A percentile compares a stretch with the other conserved stretches of the same genome.
Evolutionary conservation across 179 eudicot species (phyloP).

Genomic region (Beta corolliflora): DNA sequence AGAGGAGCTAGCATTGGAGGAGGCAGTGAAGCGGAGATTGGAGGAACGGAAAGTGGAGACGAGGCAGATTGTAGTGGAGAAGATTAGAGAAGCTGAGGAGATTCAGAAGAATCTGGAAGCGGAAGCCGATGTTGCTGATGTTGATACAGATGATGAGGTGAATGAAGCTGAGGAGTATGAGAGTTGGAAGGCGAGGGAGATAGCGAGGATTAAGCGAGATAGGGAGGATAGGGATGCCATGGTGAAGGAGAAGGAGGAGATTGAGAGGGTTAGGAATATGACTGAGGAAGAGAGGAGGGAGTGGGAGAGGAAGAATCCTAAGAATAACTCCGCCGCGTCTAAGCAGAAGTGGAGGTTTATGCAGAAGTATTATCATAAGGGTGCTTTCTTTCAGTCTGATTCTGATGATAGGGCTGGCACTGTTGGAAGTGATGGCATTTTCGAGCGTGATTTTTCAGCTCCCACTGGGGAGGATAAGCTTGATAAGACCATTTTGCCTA

Average conservation of each 20-base stretch:
- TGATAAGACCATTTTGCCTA: slow-evolving; percentile 88
- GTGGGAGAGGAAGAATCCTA: slow-evolving; percentile 83
- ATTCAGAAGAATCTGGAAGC: slow-evolving; percentile 63
- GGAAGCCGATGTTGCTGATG: slow-evolving; percentile 67
- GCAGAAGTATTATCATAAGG: slow-evolving; percentile 98
- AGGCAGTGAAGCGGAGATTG: slow-evolving; percentile 53
- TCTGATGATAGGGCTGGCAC: slow-evolving; percentile 75
- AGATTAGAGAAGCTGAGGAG: slow-evolving; percentile 64
- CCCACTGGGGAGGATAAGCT: slow-evolving; percentile 96
- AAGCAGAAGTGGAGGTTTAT: slow-evolving; percentile 95
- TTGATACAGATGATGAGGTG: slow-evolving; percentile 86
- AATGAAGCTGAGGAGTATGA: slow-evolving; percentile 97
- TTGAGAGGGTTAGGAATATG: slow-evolving; percentile 90
- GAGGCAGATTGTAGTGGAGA: slow-evolving; percentile 78
- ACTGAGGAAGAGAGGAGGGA: slow-evolving; percentile 84
- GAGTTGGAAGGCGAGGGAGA: slow-evolving; percentile 87
- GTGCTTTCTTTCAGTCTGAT: slow-evolving; percentile 84
- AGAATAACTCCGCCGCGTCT: slow-evolving; percentile 29
- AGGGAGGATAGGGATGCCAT: slow-evolving; percentile 84
- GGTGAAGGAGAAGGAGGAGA: slow-evolving; percentile 92
- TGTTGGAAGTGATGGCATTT: slow-evolving; percentile 57
- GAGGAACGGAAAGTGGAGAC: slow-evolving; percentile 79
- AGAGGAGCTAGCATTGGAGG: slow-evolving; percentile 76
- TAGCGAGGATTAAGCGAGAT: slow-evolving; percentile 88
- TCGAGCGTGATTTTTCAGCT: slow-evolving; percentile 73